Evolutionary conservation across 1,139 yeast species (phyloP).

Genomic region (Geotrichum macrosporum): DNA sequence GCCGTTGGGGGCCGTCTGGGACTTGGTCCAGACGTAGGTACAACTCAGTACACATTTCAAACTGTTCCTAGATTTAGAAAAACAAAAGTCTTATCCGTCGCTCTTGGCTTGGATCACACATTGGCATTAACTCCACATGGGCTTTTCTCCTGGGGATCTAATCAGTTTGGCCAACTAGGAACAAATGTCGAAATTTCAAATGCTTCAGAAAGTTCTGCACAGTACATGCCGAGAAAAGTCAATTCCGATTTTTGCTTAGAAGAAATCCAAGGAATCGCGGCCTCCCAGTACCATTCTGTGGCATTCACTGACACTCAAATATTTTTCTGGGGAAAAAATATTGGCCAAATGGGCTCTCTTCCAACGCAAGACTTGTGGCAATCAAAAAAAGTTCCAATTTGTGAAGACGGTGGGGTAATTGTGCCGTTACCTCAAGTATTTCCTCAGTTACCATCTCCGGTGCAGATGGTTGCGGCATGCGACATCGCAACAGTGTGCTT

Average conservation of each 20-base stretch:
- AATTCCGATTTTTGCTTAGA: conserved; percentile 44
- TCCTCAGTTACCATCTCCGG: conserved; percentile 17
- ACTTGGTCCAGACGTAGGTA: conserved; percentile 37
- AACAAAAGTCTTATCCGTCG: conserved; percentile 43
- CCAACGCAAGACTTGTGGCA: conserved; percentile 20
- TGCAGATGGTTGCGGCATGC: conserved; percentile 59
- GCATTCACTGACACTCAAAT: conserved; percentile 53
- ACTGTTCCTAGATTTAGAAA: conserved; percentile 39
- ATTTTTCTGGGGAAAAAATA: conserved; percentile 74
- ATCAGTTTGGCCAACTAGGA: conserved; percentile 63
- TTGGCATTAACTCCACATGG: conserved; percentile 51
- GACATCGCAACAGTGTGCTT: conserved; percentile 69
- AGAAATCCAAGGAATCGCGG: conserved; percentile 51
- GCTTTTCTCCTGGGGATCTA: conserved; percentile 76
- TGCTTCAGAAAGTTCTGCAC: conserved; percentile 30
- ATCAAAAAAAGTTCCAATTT: conserved; percentile 14
- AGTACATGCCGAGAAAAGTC: conserved; percentile 49
- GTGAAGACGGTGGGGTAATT: conserved; percentile 26
- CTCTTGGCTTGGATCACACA: conserved; percentile 65
- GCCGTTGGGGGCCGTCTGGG: conserved; percentile 74
- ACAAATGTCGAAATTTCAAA: conserved; percentile 34
- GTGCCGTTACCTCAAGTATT: conserved; percentile 15
- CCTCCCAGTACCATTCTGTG: conserved; percentile 70
- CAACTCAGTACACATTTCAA: conserved; percentile 38
- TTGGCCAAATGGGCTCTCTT: conserved; percentile 78